phyloP scores from a whole-genome alignment of 148 eudicot genomes.

The Fallopia convolvulus region DNA sequence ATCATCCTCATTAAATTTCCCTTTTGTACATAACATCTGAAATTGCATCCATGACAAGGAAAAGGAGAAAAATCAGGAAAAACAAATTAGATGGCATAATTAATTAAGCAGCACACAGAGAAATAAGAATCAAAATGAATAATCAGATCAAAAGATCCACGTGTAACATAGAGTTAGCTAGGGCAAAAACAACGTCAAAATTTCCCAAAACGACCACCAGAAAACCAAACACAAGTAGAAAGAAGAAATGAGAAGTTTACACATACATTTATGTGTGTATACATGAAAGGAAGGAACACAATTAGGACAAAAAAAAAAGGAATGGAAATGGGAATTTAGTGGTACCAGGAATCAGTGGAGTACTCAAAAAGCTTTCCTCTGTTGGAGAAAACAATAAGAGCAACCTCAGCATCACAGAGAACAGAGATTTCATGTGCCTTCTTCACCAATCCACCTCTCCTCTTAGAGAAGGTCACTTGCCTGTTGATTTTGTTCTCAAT shows the following conservation, averaged over 20 bases:
- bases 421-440: slow-evolving; percentile 47
- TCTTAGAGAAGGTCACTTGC: slow-evolving; percentile 43
- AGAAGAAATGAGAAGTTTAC: neutral
- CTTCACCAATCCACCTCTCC: slow-evolving; percentile 34
- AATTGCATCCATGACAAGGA: neutral
- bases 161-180: neutral
- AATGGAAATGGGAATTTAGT: neutral
- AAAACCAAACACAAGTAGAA: neutral
- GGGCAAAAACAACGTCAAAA: neutral
- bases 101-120: neutral
- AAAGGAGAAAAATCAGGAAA: neutral
- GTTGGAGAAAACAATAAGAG: slow-evolving; percentile 35
- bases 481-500: slow-evolving; percentile 45
- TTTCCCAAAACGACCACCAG: neutral
- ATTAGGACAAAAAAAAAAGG: too few relatives aligned
- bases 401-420: slow-evolving; percentile 45
- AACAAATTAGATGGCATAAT: neutral
- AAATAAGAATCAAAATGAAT: neutral
- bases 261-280: too few relatives aligned
- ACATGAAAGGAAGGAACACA: neutral
- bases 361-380: slow-evolving; percentile 40
- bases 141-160: neutral
- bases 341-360: slow-evolving; percentile 34
- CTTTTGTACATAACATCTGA: neutral
- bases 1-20: neutral